Conservation (phyloP, 352 stramenopile species). For the Phytophthora foliorum region DNA sequence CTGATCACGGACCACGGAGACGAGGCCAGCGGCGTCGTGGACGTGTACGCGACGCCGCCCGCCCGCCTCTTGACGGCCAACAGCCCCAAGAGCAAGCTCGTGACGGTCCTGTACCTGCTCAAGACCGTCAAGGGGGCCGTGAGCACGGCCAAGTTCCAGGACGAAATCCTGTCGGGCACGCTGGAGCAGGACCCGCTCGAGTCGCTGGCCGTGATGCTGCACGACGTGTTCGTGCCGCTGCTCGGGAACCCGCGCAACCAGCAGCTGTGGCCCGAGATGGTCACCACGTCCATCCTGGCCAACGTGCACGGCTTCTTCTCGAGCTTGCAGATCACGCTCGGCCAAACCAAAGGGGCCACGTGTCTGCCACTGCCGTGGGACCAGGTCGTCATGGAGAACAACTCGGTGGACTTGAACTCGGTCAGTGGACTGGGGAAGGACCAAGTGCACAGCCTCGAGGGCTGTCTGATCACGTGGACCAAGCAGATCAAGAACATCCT, state of each 20-base stretch:
- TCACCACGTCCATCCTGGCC: slow-evolving; percentile 78
- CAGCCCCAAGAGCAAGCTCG: slow-evolving; percentile 29
- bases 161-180: slow-evolving; percentile 80
- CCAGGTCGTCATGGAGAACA: slow-evolving; percentile 67
- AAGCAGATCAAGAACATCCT: slow-evolving; percentile 96
- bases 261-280: slow-evolving; percentile 83
- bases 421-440: slow-evolving; percentile 65
- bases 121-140: slow-evolving; percentile 78
- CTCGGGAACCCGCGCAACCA: slow-evolving; percentile 86
- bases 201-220: slow-evolving; percentile 76
- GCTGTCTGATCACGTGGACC: slow-evolving; percentile 94
- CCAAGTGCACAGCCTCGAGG: slow-evolving; percentile 88
- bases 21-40: slow-evolving; percentile 55
- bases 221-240: slow-evolving; percentile 80
- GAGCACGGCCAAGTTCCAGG: slow-evolving; percentile 64
- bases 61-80: slow-evolving; percentile 52
- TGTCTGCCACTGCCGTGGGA: slow-evolving; percentile 89
- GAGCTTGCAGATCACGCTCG: slow-evolving; percentile 90
- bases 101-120: slow-evolving; percentile 80
- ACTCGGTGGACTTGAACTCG: slow-evolving; percentile 23
- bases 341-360: slow-evolving; percentile 84
- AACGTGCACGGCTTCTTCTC: slow-evolving; percentile 86
- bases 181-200: slow-evolving; percentile 82
- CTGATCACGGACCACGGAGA: slow-evolving; percentile 80
- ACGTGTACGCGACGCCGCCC: slow-evolving; percentile 73